Conservation (phyloP, 1,284 basidiomycete species). For the Porodaedalea pini region DNA sequence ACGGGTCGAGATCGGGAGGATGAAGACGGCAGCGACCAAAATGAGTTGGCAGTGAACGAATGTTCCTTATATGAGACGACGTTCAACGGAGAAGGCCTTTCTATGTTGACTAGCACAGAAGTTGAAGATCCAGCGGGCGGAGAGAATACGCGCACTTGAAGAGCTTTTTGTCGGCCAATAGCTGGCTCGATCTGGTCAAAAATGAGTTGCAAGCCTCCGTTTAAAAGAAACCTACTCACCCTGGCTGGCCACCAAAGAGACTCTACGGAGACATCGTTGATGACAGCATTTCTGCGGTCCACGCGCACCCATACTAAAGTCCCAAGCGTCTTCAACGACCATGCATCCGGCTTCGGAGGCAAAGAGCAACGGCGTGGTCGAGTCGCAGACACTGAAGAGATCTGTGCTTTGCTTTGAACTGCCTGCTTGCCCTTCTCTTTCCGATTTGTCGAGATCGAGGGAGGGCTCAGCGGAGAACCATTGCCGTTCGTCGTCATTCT, state of each 20-base stretch:
- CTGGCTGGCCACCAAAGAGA: conserved; percentile 39
- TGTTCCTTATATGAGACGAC: conserved; percentile 4
- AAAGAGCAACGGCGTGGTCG: conserved; percentile 3
- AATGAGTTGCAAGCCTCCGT: neutral
- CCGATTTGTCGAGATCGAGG: neutral
- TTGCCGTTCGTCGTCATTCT: neutral
- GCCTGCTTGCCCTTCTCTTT: neutral
- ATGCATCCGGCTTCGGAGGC: conserved; percentile 17
- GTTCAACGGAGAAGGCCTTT: conserved; percentile 5
- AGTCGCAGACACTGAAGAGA: conserved; percentile 35
- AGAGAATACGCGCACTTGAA: conserved; percentile 1
- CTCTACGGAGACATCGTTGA: conserved; percentile 21
- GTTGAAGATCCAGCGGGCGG: neutral
- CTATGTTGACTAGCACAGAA: neutral
- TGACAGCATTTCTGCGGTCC: conserved; percentile 18
- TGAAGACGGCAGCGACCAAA: neutral
- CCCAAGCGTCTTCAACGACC: conserved; percentile 22
- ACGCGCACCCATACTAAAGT: conserved; percentile 36
- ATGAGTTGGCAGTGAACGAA: conserved; percentile 1
- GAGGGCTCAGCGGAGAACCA: neutral
- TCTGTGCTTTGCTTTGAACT: conserved; percentile 32
- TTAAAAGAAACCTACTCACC: conserved; percentile 25
- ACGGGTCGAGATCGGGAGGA: neutral
- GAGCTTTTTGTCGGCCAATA: neutral
- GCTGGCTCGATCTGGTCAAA: neutral